Base-by-base conservation (phyloP, 106 monocot species). In the Dactylorhiza incarnata region DNA sequence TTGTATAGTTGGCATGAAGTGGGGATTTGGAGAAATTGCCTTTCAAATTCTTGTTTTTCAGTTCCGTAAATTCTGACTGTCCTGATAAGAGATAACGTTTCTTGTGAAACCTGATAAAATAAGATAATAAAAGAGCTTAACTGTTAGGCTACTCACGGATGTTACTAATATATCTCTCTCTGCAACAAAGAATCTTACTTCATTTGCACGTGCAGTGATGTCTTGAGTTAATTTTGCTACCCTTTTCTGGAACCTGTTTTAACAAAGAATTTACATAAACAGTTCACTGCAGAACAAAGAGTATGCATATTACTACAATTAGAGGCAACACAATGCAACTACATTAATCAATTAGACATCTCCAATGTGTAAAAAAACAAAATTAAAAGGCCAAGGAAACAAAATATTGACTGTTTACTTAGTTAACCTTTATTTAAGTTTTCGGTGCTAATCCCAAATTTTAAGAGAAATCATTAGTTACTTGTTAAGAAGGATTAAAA, bases 1-100 rank as follows among this genome's bases (percentile, higher is more conserved):
- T 43, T 69, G 7, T 43, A 8, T 76, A 47, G 75, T 25, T 51
- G 16, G 20, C 26, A 49, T 19, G 13, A 43, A 50, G 7, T n/a
- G 15, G 22, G 54, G 13, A 23, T 37, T 25, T 13, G 45, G 13
- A 49, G 16, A 72, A 67, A 69, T 71, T 83, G 68, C 96, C 96
- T 91, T 86, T 51, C 71, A 81, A 81, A 81, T 87, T 97, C 96
- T 76, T 87, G 78, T 45, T 83, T 91, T 77, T 93, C 96, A 54
- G 93, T 97, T 78, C 96, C 96, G 89, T 93, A 97, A 44, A 93
- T 85, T 59, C 93, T 85, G 7, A 97, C 91, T 48, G 96, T 97
- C 72, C 87, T 91, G 25, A 87, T 73, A 58, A 91, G 80, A 63
- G 91, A 91, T 53, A 97, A 67, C 1, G 91, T 82, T 82, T 97